phyloP scores from a whole-genome alignment of 306 rosid species.

The Acacia melanoxylon region DNA sequence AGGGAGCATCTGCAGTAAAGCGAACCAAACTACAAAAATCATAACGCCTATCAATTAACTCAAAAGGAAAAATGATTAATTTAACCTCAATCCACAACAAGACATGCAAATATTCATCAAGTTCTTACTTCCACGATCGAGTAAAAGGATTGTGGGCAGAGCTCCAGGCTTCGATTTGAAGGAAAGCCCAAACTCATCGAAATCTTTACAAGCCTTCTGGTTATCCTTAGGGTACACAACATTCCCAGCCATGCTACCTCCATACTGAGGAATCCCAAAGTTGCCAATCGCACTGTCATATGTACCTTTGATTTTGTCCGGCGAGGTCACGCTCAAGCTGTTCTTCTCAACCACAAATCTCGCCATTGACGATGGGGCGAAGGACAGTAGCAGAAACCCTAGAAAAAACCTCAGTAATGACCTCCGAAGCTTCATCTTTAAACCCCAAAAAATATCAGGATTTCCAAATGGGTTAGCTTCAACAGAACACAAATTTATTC shows the following conservation, averaged over 20 bases:
- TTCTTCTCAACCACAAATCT: constrained; percentile 97
- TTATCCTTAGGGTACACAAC: constrained; percentile 84
- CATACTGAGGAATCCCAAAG: constrained; percentile 98
- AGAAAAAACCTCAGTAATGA: constrained; percentile 47
- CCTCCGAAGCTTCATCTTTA: constrained; percentile 62
- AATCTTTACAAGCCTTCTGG: constrained; percentile 82
- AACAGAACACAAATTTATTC: constrained; percentile 18
- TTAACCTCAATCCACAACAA: not conserved
- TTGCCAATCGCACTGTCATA: constrained; percentile 95
- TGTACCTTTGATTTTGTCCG: constrained; percentile 74
- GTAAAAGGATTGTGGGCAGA: constrained; percentile 84
- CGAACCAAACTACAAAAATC: constrained; percentile 22
- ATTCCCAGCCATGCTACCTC: constrained; percentile 95
- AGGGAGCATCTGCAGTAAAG: constrained; percentile 7
- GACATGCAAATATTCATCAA: constrained; percentile 26
- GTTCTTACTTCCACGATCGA: constrained; percentile 91
- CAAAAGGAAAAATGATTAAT: not conserved
- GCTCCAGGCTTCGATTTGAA: constrained; percentile 78
- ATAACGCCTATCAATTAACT: not conserved
- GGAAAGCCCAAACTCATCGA: constrained; percentile 68
- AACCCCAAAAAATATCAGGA: constrained; percentile 21
- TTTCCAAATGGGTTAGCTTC: constrained; percentile 29
- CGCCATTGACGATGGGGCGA: constrained; percentile 53
- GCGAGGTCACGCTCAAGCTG: constrained; percentile 90
- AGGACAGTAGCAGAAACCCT: constrained; percentile 65